Conservation (phyloP, 495 filamentous ascomycete species). For the Penicillium samsonianum region DNA sequence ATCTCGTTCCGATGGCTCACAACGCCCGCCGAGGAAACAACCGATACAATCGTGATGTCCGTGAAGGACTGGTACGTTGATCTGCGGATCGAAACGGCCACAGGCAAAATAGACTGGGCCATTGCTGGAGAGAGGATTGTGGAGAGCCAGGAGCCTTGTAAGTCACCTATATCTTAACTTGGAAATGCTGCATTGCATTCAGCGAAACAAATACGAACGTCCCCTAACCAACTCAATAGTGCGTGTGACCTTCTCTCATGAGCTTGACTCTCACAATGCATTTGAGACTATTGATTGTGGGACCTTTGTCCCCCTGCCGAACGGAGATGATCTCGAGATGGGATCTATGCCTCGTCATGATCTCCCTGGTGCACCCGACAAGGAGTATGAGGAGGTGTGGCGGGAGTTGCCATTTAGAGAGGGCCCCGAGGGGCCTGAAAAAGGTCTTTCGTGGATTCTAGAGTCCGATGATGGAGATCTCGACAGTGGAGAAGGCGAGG, state of each 20-base stretch:
- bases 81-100: constrained; percentile 40
- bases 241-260: constrained; percentile 43
- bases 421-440: constrained; percentile 23
- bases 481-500: constrained; percentile 23
- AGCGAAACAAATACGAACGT: neutral
- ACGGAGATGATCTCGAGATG: constrained; percentile 44
- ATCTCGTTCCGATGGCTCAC: constrained; percentile 48
- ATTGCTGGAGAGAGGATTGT: constrained; percentile 42
- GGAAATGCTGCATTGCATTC: constrained; percentile 6
- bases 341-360: constrained; percentile 44
- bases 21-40: constrained; percentile 40
- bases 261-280: constrained; percentile 42
- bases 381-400: constrained; percentile 46
- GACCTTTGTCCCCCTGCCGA: constrained; percentile 38
- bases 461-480: constrained; percentile 30
- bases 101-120: constrained; percentile 41
- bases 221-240: constrained; percentile 18
- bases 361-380: constrained; percentile 35
- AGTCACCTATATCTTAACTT: constrained; percentile 8
- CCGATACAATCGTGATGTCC: constrained; percentile 48
- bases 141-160: constrained; percentile 34
- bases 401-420: constrained; percentile 33
- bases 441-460: constrained; percentile 40
- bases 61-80: constrained; percentile 48
- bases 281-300: constrained; percentile 44